Base-by-base conservation (phyloP, 208 protist genomes). In the Crithidia brevicula region DNA sequence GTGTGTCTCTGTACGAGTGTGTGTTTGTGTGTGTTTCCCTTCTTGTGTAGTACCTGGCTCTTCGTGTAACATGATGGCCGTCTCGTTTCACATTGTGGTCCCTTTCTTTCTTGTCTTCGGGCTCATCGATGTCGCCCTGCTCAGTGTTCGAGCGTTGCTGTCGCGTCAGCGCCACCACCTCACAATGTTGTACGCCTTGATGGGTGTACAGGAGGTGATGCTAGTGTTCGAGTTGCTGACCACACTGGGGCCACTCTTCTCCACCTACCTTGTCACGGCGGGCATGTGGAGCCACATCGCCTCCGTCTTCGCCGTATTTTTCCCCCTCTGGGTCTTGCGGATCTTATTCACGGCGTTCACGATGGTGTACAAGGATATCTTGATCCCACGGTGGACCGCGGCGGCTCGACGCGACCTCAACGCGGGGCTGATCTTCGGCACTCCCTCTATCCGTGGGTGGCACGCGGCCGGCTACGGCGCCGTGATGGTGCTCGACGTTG, bases 191-290 rank as follows among this genome's bases (percentile, higher is more conserved):
- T 79, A 85, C 62, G 52, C 75, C 0, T 43, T 84, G 6, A 72
- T 90, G 60, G 75, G 33, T 1, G 53, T 84, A 15, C 81, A 87
- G 27, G 72, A 83, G 57, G 38, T 70, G n/a, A 46, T 90, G n/a
- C 54, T 90, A 3, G 10, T 85, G 15, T 49, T 79, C 7, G 69
- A 87, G 54, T 40, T 81, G 2, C 31, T 71, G 11, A 31, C 71
- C 5, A 45, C 84, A 10, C 9, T 74, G 16, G 69, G 51, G 0
- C 60, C 74, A n/a, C 28, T 85, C 7, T 25, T 82, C 36, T 52
- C 45, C 52, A 83, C 85, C 2, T 81, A 71, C 46, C 85, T 81
- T 65, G 16, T 87, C 33, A 50, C 74, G 0, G 72, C 82, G 5
- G 69, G 77, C 8, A 66, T 81, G 57, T 74, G 78, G 53, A 9